These are phyloP conservation scores for Aegilops speltoides DNA, from an alignment of 176 grass and related monocot species.

Conservation along the genomic window DNA sequence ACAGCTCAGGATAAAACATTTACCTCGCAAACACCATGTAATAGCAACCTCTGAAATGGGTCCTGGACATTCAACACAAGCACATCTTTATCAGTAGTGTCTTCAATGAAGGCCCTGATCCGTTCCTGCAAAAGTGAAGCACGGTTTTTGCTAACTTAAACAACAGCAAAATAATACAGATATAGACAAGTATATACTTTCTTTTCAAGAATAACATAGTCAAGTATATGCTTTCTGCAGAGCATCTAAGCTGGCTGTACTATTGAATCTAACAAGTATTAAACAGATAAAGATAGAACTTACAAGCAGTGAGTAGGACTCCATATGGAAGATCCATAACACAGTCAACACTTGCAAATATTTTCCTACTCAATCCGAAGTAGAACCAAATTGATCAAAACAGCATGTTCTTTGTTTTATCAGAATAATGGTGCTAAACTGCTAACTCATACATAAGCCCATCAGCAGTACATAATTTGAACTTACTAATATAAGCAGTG, in stretches of 20 bases:
- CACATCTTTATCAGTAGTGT: constrained; percentile 35
- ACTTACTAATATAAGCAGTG: background rate
- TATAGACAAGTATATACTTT: background rate
- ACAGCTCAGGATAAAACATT: background rate
- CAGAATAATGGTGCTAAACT: background rate
- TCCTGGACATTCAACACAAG: constrained; percentile 83
- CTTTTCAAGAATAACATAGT: no score
- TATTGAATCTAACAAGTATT: background rate
- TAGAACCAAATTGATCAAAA: background rate
- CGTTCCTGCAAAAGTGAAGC: constrained; percentile 45
- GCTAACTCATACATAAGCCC: background rate
- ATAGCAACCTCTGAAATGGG: constrained; percentile 77
- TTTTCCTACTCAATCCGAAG: background rate
- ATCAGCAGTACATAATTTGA: background rate
- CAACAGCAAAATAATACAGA: background rate
- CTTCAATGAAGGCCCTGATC: constrained; percentile 54
- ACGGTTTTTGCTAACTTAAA: background rate
- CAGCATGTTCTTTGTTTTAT: background rate
- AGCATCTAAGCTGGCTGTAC: background rate
- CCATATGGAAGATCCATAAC: background rate
- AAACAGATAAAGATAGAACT: background rate
- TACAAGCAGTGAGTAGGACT: background rate
- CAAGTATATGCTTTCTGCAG: background rate
- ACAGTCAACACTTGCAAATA: background rate
- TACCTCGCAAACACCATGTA: constrained; percentile 94